phyloP scores from a whole-genome alignment of 2,329 filamentous ascomycete species.

The Pseudofabraea citricarpa region DNA sequence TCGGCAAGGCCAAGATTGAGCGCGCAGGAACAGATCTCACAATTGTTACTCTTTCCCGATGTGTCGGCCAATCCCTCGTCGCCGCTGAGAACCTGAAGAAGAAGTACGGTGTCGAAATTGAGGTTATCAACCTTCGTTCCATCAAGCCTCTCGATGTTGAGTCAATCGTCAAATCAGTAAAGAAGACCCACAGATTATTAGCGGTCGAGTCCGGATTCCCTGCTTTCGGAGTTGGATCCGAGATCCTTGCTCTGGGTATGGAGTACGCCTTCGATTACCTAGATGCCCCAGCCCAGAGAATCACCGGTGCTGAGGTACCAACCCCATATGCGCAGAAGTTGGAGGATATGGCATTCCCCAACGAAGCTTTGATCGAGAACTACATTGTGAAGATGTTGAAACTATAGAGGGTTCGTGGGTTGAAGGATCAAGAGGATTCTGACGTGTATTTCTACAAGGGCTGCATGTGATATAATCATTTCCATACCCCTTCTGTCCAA shows the following conservation, averaged over 20 bases:
- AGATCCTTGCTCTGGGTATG: constrained; percentile 92
- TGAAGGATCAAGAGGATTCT: neutral
- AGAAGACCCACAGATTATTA: constrained; percentile 94
- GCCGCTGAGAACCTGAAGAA: constrained; percentile 90
- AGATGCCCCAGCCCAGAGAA: constrained; percentile 84
- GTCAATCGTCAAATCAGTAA: constrained; percentile 91
- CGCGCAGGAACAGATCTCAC: constrained; percentile 93
- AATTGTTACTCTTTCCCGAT: constrained; percentile 90
- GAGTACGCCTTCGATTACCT: constrained; percentile 99
- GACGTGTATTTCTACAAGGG: constrained; percentile 2
- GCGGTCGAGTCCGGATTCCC: constrained; percentile 95
- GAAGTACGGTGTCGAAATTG: constrained; percentile 92
- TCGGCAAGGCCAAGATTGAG: constrained; percentile 99
- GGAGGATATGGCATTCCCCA: constrained; percentile 94
- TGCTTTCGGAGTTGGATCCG: constrained; percentile 84
- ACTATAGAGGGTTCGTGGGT: constrained; percentile 45
- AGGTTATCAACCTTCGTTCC: constrained; percentile 97
- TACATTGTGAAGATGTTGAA: constrained; percentile 87
- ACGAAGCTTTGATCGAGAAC: constrained; percentile 78
- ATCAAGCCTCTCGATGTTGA: constrained; percentile 96
- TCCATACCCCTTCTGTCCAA: constrained; percentile 3
- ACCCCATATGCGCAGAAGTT: constrained; percentile 92
- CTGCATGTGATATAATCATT: constrained; percentile 4
- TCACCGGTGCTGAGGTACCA: constrained; percentile 95
- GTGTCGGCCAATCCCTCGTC: constrained; percentile 83